These are phyloP conservation scores for Dactylis glomerata DNA, from an alignment of 176 grass and related monocot species.

Conservation along the genomic window DNA sequence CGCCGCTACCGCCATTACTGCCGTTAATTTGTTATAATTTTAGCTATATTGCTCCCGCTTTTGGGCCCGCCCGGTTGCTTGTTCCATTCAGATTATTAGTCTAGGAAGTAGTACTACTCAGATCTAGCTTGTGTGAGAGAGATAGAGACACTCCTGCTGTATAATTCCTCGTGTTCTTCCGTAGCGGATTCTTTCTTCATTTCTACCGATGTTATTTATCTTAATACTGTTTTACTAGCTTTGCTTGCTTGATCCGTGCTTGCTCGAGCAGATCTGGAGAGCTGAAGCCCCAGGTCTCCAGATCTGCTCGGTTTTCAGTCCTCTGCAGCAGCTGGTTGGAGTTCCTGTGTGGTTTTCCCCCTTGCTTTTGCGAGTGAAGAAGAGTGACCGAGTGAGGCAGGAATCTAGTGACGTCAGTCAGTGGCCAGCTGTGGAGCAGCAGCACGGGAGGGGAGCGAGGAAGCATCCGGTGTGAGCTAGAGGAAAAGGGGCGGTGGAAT, in stretches of 20 bases:
- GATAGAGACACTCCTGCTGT: background rate
- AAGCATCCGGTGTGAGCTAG: background rate
- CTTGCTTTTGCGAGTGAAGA: background rate
- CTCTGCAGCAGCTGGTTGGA: background rate
- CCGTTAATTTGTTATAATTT: slow-evolving; percentile 13
- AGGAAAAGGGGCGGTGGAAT: background rate
- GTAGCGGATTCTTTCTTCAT: slow-evolving; percentile 17
- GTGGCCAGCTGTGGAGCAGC: slow-evolving; percentile 25
- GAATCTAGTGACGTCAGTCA: no score
- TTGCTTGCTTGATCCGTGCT: background rate
- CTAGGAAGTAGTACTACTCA: background rate
- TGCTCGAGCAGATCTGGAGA: slow-evolving; percentile 14
- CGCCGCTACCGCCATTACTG: background rate
- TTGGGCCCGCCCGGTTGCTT: background rate
- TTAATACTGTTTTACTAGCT: background rate
- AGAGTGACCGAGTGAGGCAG: no score
- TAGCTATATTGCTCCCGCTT: background rate
- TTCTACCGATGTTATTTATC: background rate
- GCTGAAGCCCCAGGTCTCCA: background rate
- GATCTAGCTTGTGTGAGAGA: background rate
- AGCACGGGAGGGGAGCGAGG: background rate
- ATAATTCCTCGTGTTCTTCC: slow-evolving; percentile 3
- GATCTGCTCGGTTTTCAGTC: background rate
- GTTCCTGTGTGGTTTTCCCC: background rate
- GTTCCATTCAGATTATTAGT: background rate